Percentiles rank a stretch among this genome's conserved stretches.
phyloP scores from a whole-genome alignment of 176 grass and related monocot species.

The Eremochloa ophiuroides region DNA sequence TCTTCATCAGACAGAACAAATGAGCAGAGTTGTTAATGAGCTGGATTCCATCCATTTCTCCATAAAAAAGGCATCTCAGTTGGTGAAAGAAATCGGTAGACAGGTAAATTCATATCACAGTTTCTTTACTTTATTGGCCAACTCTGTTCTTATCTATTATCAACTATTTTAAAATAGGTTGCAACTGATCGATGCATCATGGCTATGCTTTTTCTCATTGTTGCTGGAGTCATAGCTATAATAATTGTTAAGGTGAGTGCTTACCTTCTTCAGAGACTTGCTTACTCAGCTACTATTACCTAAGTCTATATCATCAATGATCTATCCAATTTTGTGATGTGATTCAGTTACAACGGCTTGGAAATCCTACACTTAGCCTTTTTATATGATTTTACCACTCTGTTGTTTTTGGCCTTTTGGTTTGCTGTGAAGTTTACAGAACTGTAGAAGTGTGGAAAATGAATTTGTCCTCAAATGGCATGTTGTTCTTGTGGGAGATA shows the following conservation, averaged over 20 bases:
- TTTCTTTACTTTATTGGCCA: background rate
- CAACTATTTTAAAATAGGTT: conserved; percentile 42
- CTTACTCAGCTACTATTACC: background rate
- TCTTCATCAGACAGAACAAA: conserved; percentile 87
- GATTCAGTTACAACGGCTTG: background rate
- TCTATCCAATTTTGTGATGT: background rate
- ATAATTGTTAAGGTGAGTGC: conserved; percentile 83
- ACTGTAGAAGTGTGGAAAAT: background rate
- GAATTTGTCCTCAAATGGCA: background rate
- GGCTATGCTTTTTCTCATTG: conserved; percentile 89
- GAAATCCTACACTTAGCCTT: background rate
- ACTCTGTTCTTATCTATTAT: background rate
- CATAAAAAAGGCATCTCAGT: conserved; percentile 85
- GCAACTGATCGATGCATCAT: conserved; percentile 96
- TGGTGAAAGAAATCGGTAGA: conserved; percentile 94
- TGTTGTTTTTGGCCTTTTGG: background rate
- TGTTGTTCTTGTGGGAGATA: background rate
- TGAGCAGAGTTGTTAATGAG: conserved; percentile 93
- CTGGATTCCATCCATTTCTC: conserved; percentile 98
- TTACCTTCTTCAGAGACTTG: conserved; percentile 5
- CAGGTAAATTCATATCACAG: conserved; percentile 39
- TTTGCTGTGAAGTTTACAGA: conserved; percentile 8
- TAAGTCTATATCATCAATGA: background rate
- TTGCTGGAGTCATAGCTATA: conserved; percentile 82
- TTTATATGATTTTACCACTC: background rate